Base-by-base conservation (phyloP, 345 rosid genomes). In the Hirschfeldia incana region DNA sequence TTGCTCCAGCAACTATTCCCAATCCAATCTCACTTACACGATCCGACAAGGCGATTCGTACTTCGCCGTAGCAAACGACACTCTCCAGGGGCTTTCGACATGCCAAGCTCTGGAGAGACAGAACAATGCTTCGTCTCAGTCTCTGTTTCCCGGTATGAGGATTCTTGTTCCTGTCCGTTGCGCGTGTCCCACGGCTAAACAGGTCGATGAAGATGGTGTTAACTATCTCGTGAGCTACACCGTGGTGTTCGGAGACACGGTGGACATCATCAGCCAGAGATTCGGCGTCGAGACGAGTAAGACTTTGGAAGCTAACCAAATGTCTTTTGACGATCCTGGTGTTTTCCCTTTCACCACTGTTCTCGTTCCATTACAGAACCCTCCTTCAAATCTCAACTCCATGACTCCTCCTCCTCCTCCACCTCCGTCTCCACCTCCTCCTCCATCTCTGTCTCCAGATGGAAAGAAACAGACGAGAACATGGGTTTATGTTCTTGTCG, bases 61-160 rank as follows among this genome's bases (percentile, higher is more conserved):
- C 36, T 34, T 89, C 6, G 0, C 0, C 7, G 79, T 94, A 55
- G 96, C 96, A 2, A 90, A 87, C 30, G 42, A 84, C 60, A 92
- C 90, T 11, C 86, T 77, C 21, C 89, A 94, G 71, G 98, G 92
- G 9, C 87, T 94, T 21, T 87, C 97, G 1, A 94, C 93, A 1
- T 90, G 98, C 75, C 97, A 92, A 74, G 94, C 97, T 63, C 27
- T 94, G 67, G 77, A 71, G 79, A 77, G 70, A 55, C 86, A 85
- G 74, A 86, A 75, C 65, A 69, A 42, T 55, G 76, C 60, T 32
- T 16, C 58, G 0, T 39, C 89, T 8, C 15, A 8, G 0, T 8
- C 77, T 64, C 70, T 89, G 57, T 17, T 29, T 9, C 5, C 70
- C 15, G 92, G 91, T 21, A 69, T 70, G 28, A 81, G 75, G 21